Evolutionary conservation across 768 basidiomycete species (phyloP), one percentile per base, ranked within the genome.

Genomic region (Austroboletus eburneus): DNA sequence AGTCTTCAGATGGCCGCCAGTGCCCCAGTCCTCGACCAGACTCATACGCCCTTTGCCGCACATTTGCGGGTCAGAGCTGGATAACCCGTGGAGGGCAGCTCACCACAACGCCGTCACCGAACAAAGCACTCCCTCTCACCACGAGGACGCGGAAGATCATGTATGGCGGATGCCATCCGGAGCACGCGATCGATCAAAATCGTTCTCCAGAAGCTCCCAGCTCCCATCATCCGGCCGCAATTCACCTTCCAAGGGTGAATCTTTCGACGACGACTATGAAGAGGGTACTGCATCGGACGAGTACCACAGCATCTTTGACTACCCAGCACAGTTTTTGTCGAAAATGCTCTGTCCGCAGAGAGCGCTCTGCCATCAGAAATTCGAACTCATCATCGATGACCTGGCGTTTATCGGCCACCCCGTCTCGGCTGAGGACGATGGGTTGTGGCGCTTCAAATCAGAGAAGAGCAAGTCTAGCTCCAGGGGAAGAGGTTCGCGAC

Each of bases 331-430:
- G 49, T 88, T 91, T 58, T 74, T 98, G 24, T 88, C 90, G 21
- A 77, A 77, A 36, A 70, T 95, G 54, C 74, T 98, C 3, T 87
- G 86, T 49, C 93, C 95, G 1, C 76, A 82, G 37, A 69, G 72
- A 24, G 75, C 82, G 13, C 80, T 93, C 65, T 96, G 92, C 57
- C 91, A 99, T 66, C 89, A 91, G 64, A 91, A 91, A 59, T 97
- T 96, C 61, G 92, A 95, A 63, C 78, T 99, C 24, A 68, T 90
- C 33, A 85, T 96, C 21, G 93, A 98, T 61, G 85, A 93, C 57
- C 74, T 98, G 21, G 89, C 83, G 5, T 98, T 97, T 64, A 76
- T 97, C 36, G 96, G 96, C 0, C 94, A 98, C 64, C 96, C 95
- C 2, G 92, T 97, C 3, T 88, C 86, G 60, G 79, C 79, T 10